Evolutionary conservation across 371 early-diverging fungal genomes (phyloP).

Genomic region (Rhizopus arrhizus): DNA sequence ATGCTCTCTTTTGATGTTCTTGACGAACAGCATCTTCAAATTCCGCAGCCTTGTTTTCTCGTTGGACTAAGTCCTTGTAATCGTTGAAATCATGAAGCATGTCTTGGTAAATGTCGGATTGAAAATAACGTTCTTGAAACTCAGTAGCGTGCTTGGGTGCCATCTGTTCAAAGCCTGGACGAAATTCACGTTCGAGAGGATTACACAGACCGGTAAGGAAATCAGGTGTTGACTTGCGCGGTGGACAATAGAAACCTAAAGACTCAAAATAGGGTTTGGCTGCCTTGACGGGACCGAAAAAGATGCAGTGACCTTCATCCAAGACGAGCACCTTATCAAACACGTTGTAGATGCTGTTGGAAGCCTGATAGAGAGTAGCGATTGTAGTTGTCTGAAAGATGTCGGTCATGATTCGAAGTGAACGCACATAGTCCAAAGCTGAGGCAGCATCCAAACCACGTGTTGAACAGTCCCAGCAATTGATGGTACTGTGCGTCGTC

Average conservation of each 20-base stretch:
- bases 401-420: constrained; percentile 69
- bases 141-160: constrained; percentile 54
- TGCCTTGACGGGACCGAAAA: constrained; percentile 70
- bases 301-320: constrained; percentile 73
- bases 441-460: constrained; percentile 92
- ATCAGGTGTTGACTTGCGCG: constrained; percentile 76
- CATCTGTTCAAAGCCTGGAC: constrained; percentile 50
- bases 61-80: constrained; percentile 40
- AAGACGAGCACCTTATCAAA: constrained; percentile 78
- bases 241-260: constrained; percentile 71
- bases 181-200: constrained; percentile 60
- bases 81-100: constrained; percentile 38
- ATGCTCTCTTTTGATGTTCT: constrained; percentile 58
- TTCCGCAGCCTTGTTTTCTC: constrained; percentile 38
- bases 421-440: constrained; percentile 77
- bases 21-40: constrained; percentile 54
- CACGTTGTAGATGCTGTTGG: constrained; percentile 71
- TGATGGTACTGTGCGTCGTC: constrained; percentile 72
- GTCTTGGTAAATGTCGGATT: constrained; percentile 34
- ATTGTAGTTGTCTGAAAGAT: constrained; percentile 61
- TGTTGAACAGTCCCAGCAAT: constrained; percentile 87
- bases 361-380: constrained; percentile 65
- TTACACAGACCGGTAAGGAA: constrained; percentile 73
- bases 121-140: constrained; percentile 46
- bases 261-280: constrained; percentile 64